Evolutionary conservation across 2,329 filamentous ascomycete species (phyloP), one percentile per base, ranked within the genome.

Genomic region (Aspergillus costaricaensis): DNA sequence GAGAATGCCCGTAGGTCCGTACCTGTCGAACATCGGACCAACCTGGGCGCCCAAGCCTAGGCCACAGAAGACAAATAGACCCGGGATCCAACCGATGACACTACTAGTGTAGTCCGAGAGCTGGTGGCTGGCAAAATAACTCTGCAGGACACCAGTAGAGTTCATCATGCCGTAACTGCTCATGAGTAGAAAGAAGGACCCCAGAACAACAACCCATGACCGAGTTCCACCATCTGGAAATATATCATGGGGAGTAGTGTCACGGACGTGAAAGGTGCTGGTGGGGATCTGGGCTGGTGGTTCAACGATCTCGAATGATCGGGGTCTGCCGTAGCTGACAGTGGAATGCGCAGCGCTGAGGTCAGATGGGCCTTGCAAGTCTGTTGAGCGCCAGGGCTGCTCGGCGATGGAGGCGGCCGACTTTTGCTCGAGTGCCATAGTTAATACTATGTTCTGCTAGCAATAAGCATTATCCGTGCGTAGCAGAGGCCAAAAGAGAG

Each of bases 41-140:
- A 82, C 74, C 59, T 81, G 79, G 17, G 83, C 77, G 12, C 80
- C 80, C 2, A 82, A 68, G 1, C 76, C 68, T 0, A 83, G 70
- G 0, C 76, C 70, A 0, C 83, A 70, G 59, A 81, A 82, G 3
- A 80, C 76, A 63, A 81, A 83, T 0, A 82, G 61, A 0, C 80
- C 79, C 0, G 78, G 77, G 27, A 83, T 83, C 82, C 82, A 84
- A 15, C 81, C 82, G 2, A 84, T 73, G 10, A 81, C 75, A 17
- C 79, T 75, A 6, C 77, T 71, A 0, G 77, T 75, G 62, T 81
- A 82, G 14, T 64, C 60, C 0, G 73, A 67, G 1, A 84, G 74
- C 60, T 84, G 81, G 52, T 83, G 74, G 1, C 71, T 68, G 15
- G 76, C 73, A 10, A 82, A 75, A 52, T 83, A 81, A 19, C 77